A percentile compares a stretch with the other conserved stretches of the same genome.
Conservation (phyloP, 352 stramenopile species). For the Pythium myriotylum region DNA sequence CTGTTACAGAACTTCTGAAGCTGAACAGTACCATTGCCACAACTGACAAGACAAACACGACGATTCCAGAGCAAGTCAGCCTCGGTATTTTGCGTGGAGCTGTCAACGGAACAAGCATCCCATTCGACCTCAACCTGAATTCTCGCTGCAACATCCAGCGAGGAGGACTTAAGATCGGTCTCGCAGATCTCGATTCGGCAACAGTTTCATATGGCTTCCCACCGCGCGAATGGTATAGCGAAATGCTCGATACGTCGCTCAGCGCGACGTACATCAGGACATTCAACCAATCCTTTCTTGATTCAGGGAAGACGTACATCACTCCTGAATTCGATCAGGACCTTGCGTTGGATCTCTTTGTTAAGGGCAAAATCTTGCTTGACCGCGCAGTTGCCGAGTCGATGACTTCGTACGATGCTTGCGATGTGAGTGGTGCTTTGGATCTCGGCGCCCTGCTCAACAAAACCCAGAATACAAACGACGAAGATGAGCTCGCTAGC, state of each 20-base stretch:
- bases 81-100: constrained; percentile 39
- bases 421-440: background rate
- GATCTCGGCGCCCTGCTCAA: constrained; percentile 5
- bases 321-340: constrained; percentile 10
- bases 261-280: background rate
- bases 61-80: background rate
- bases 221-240: constrained; percentile 47
- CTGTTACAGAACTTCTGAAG: constrained; percentile 32
- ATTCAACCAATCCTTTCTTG: background rate
- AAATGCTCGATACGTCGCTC: constrained; percentile 25
- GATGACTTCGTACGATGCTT: constrained; percentile 6
- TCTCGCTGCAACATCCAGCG: constrained; percentile 30
- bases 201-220: constrained; percentile 45
- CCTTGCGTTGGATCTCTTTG: constrained; percentile 8
- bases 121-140: constrained; percentile 39
- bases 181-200: constrained; percentile 42
- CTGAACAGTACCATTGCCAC: background rate
- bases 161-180: constrained; percentile 32
- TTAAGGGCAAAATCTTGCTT: constrained; percentile 7
- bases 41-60: background rate
- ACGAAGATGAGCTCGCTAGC: background rate
- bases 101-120: constrained; percentile 28
- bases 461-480: background rate
- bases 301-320: background rate
- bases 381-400: constrained; percentile 13